Evolutionary conservation across 805 yeast species (phyloP), one percentile per base, ranked within the genome.

Genomic region (Candida tibetensis): DNA sequence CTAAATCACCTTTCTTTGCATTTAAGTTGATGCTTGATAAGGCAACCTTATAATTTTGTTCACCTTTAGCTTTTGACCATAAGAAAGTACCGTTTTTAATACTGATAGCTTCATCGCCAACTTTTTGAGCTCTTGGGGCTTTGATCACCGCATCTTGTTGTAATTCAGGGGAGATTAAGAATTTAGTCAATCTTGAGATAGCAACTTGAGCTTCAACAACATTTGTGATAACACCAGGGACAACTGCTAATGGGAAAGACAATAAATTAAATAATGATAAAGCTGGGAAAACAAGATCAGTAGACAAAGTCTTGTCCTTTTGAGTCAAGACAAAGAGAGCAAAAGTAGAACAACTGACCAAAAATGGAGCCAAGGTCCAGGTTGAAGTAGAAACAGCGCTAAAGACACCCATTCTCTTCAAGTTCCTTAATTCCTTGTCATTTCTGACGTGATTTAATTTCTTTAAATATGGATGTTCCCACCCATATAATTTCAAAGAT

Each of bases 221-320:
- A 32, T 85, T 72, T 13, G 95, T 82, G 45, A 93, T 79, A 12
- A 91, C 90, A 78, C 81, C 85, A 30, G 99, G 99, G 46, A 93
- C 74, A 28, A 88, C 87, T 8, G 95, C 90, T 46, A 93, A 72
- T 31, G 99, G 99, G 78, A 93, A 93, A 0, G 85, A 74, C 42
- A 93, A 74, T 56, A 93, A 69, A 60, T 91, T 93, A 72, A 91
- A 93, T 36, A 90, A 71, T 5, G 96, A 75, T 40, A 88, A 71
- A 2, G 97, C 95, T 19, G 96, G 89, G 70, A 91, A 85, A 4
- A 93, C 96, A 45, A 90, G 72, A 49, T 93, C 98, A 1, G 97
- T 85, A 1, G 91, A 76, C 54, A 93, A 74, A 23, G 95, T 89
- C 34, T 61, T 69, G 10, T 60, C 49, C 39, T 74, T 75, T 39